Conservation (phyloP, 768 basidiomycete genomes). For the Gymnopilus dilepis region DNA sequence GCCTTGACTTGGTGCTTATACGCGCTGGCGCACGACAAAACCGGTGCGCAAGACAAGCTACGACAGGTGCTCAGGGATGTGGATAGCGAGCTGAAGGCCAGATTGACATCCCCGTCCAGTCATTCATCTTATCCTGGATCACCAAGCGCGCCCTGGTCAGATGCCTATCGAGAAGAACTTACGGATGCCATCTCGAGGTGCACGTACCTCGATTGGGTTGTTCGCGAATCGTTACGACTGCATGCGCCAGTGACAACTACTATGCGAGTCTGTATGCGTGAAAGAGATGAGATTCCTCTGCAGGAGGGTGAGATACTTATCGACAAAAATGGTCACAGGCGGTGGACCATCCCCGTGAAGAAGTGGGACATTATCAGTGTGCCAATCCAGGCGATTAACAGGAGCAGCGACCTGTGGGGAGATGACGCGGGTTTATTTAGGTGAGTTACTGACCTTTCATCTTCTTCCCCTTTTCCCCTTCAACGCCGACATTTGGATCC, state of each 20-base stretch:
- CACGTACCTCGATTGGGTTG: slow-evolving; percentile 68
- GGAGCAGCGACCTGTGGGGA: slow-evolving; percentile 61
- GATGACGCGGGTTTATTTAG: slow-evolving; percentile 63
- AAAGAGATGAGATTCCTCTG: slow-evolving; percentile 57
- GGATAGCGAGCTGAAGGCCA: slow-evolving; percentile 56
- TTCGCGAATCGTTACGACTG: slow-evolving; percentile 63
- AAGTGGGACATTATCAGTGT: slow-evolving; percentile 52
- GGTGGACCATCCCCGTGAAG: slow-evolving; percentile 27
- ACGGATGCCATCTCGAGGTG: slow-evolving; percentile 43
- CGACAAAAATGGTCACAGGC: slow-evolving; percentile 30
- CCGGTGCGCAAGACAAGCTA: slow-evolving; percentile 55
- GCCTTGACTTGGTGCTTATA: slow-evolving; percentile 63
- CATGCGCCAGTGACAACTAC: slow-evolving; percentile 56
- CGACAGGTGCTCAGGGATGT: slow-evolving; percentile 58
- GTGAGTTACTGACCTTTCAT: slow-evolving; percentile 35
- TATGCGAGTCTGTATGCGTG: slow-evolving; percentile 49
- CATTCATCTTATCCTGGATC: not conserved
- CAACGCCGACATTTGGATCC: not conserved
- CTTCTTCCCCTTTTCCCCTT: slow-evolving; percentile 3
- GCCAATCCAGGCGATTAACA: slow-evolving; percentile 59
- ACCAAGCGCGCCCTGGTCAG: not conserved
- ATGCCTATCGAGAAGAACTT: slow-evolving; percentile 4
- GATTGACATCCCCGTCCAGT: slow-evolving; percentile 51
- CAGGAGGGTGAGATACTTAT: slow-evolving; percentile 22
- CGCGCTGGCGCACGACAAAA: slow-evolving; percentile 50